Evolutionary conservation across 768 basidiomycete species (phyloP), one percentile per base, ranked within the genome.

Genomic region (Boletus pseudo-olivaceus): DNA sequence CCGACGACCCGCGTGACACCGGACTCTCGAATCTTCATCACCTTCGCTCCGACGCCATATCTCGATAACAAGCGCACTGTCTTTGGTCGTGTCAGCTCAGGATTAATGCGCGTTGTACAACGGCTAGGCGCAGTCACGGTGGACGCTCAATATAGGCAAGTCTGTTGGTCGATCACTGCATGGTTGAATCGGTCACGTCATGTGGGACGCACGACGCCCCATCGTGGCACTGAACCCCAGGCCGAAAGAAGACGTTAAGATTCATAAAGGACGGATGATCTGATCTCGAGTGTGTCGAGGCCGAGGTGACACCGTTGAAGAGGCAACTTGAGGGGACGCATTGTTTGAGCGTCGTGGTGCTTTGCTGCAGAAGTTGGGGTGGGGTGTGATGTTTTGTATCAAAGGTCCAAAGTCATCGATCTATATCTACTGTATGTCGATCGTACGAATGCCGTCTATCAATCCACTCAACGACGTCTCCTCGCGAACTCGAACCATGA

Each of bases 161-260:
- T 3, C 11, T 3, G 12, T 34, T 34, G 33, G 12, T 11, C 33
- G 12, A 34, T 32, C 32, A 32, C 34, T n/a, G n/a, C n/a, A n/a
- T n/a, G 6, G 15, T 35, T 7, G 14, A 35, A 37, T 37, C 14
- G 7, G 17, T 7, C 15, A 5, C 17, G 7, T 17, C 30, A 6
- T 14, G n/a, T 8, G 19, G 23, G n/a, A n/a, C n/a, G n/a, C n/a
- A n/a, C 17, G 40, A 32, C 7, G 6, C 2, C 5, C 14, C 9
- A 10, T 41, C 1, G 26, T 23, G 7, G 17, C 26, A 32, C 34
- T 53, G 27, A 29, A 8, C 23, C 26, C 17, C 35, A 69, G 86
- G 34, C 83, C 84, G 19, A 71, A 53, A 60, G 93, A 98, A 72
- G 87, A 93, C 34, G 85, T 98, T 63, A 96, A 93, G 74, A 93